These are phyloP conservation scores for Ophiosphaerella herpotricha DNA, from an alignment of 2,329 filamentous ascomycete species.

Conservation along the genomic window DNA sequence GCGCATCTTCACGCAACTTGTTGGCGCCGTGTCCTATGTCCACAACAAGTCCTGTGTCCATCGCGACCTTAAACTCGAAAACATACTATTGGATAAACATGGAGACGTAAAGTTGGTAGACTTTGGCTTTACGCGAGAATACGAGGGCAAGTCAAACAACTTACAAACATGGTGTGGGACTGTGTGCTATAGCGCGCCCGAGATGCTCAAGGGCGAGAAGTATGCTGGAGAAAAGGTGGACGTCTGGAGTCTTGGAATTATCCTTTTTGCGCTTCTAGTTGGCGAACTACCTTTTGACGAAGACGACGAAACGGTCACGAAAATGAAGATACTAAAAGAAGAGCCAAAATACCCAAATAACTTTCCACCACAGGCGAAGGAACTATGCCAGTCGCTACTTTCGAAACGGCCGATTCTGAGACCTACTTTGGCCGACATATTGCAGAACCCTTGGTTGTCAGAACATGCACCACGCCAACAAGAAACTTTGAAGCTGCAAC, in stretches of 20 bases:
- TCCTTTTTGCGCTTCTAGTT: slow-evolving; percentile 79
- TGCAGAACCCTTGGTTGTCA: slow-evolving; percentile 83
- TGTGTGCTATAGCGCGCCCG: slow-evolving; percentile 94
- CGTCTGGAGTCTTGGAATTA: slow-evolving; percentile 89
- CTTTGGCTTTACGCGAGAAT: slow-evolving; percentile 97
- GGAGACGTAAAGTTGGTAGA: slow-evolving; percentile 98
- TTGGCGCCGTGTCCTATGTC: slow-evolving; percentile 93
- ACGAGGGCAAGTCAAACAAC: slow-evolving; percentile 92
- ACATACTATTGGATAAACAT: slow-evolving; percentile 93
- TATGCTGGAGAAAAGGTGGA: slow-evolving; percentile 98
- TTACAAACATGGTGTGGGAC: slow-evolving; percentile 98
- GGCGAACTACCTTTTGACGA: slow-evolving; percentile 95
- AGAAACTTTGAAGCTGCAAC: slow-evolving; percentile 81
- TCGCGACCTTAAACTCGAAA: slow-evolving; percentile 94
- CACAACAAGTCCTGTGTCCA: slow-evolving; percentile 96
- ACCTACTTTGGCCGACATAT: slow-evolving; percentile 80
- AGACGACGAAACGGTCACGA: slow-evolving; percentile 87
- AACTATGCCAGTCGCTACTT: slow-evolving; percentile 77
- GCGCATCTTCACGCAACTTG: slow-evolving; percentile 93
- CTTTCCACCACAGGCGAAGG: slow-evolving; percentile 75
- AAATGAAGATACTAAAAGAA: slow-evolving; percentile 79
- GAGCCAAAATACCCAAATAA: slow-evolving; percentile 85
- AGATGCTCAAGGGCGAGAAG: slow-evolving; percentile 98
- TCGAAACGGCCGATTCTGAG: slow-evolving; percentile 87
- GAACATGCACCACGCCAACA: slow-evolving; percentile 89